Conservation (phyloP, 768 basidiomycete species). For the Neoboletus brunneissimus region DNA sequence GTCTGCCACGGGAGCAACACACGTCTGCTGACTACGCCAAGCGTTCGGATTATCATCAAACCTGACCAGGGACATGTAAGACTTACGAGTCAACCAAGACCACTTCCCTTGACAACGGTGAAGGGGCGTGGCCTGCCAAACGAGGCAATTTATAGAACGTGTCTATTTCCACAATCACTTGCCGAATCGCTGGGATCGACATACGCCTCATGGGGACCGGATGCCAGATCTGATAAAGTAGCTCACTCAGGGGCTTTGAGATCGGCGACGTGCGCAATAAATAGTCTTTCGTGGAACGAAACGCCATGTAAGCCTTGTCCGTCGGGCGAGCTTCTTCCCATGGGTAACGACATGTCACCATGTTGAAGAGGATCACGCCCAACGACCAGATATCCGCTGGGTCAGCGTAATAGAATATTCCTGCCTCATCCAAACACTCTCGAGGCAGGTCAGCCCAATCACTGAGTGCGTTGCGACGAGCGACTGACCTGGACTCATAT, state of each 20-base stretch:
- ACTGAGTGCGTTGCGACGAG: not conserved
- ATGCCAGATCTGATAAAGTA: constrained; percentile 18
- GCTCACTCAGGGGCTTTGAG: constrained; percentile 5
- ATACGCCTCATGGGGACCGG: constrained; percentile 7
- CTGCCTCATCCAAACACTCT: constrained; percentile 57
- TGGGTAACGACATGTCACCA: constrained; percentile 55
- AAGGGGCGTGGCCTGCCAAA: too few relatives aligned
- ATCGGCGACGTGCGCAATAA: constrained; percentile 5
- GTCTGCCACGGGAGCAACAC: not conserved
- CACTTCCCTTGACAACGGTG: not conserved
- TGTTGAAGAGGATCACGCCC: constrained; percentile 80
- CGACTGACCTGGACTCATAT: constrained; percentile 69
- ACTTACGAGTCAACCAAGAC: constrained; percentile 17
- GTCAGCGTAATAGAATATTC: constrained; percentile 19
- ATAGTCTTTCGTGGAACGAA: not conserved
- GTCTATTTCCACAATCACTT: constrained; percentile 13
- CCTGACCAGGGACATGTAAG: too few relatives aligned
- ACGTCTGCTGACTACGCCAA: constrained; percentile 10
- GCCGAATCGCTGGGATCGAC: constrained; percentile 20
- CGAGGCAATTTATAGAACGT: constrained; percentile 6
- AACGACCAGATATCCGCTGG: constrained; percentile 65
- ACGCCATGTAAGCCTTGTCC: constrained; percentile 4
- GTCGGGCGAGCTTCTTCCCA: constrained; percentile 13
- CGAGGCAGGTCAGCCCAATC: constrained; percentile 3
- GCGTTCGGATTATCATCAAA: not conserved